Evolutionary conservation across 192 early-diverging fungal genomes (phyloP).

Genomic region (Backusella westeae): DNA sequence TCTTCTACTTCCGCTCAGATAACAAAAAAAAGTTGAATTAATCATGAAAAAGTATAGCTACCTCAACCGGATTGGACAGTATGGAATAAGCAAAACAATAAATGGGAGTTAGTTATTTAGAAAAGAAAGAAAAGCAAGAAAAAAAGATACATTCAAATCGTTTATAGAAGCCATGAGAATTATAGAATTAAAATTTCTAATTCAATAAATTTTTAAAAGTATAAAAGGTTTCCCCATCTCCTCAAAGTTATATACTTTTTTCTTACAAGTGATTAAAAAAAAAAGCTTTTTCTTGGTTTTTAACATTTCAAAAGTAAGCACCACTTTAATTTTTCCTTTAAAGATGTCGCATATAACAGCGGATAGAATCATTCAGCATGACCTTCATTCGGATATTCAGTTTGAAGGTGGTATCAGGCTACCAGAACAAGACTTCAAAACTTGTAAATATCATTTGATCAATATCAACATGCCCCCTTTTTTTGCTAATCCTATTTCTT

Average conservation of each 20-base stretch:
- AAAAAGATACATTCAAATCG: not conserved
- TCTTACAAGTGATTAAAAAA: not conserved
- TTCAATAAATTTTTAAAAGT: not conserved
- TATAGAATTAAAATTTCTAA: not conserved
- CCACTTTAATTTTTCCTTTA: not conserved
- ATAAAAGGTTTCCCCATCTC: not conserved
- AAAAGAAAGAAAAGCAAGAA: not conserved
- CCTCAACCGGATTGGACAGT: not conserved
- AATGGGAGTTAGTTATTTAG: not conserved
- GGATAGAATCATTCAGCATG: not conserved
- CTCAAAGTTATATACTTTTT: not conserved
- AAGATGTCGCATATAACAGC: not conserved
- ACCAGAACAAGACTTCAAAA: not conserved
- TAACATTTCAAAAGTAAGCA: not conserved
- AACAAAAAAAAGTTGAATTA: not conserved
- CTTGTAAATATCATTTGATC: no score
- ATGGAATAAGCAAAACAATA: not conserved
- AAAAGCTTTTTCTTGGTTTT: not conserved
- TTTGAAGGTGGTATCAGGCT: not conserved
- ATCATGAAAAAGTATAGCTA: not conserved
- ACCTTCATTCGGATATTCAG: not conserved
- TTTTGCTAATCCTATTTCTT: not conserved
- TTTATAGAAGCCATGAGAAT: not conserved
- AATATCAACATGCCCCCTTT: no score
- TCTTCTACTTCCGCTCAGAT: not conserved